These are phyloP conservation scores for Tetragonia tetragonoides DNA, from an alignment of 148 eudicot genomes.

Conservation along the genomic window DNA sequence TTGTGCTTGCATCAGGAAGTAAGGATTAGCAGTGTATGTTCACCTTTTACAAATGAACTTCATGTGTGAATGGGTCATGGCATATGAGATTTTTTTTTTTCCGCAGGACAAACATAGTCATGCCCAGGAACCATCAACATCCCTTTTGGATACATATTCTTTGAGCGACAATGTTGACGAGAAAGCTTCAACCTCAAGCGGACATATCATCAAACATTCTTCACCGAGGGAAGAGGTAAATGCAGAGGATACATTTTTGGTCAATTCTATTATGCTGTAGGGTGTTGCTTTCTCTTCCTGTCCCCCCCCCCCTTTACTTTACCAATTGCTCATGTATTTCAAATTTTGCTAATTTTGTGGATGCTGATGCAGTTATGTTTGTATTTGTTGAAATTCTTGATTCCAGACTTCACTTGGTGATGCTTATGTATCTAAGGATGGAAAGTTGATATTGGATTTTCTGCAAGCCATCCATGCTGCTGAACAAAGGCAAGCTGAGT, in stretches of 20 bases:
- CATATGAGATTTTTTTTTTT: slow-evolving; percentile 15
- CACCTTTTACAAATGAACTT: background rate
- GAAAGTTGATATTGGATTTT: slow-evolving; percentile 81
- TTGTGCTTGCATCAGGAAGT: background rate
- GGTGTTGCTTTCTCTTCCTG: background rate
- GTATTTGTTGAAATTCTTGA: slow-evolving; percentile 19
- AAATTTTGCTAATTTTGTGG: slow-evolving; percentile 12
- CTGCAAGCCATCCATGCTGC: slow-evolving; percentile 92
- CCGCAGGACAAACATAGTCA: slow-evolving; percentile 41
- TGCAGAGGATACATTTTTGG: background rate
- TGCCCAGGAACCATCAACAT: slow-evolving; percentile 36
- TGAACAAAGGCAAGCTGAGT: slow-evolving; percentile 87
- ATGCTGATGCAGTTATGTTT: slow-evolving; percentile 6
- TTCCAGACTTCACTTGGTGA: slow-evolving; percentile 52
- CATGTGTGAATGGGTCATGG: slow-evolving; percentile 1
- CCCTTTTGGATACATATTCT: slow-evolving; percentile 72
- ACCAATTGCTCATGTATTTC: background rate
- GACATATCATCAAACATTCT: slow-evolving; percentile 28
- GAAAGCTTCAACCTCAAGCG: slow-evolving; percentile 31
- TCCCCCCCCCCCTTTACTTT: background rate
- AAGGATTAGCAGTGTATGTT: background rate
- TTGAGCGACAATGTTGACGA: slow-evolving; percentile 41
- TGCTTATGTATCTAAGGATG: slow-evolving; percentile 55
- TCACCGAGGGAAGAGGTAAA: slow-evolving; percentile 28
- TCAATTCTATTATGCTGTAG: slow-evolving; percentile 1